A percentile compares a stretch with the other conserved stretches of the same genome.
phyloP scores from a whole-genome alignment of 192 early-diverging fungal species.

The Backusella tuberculispora region DNA sequence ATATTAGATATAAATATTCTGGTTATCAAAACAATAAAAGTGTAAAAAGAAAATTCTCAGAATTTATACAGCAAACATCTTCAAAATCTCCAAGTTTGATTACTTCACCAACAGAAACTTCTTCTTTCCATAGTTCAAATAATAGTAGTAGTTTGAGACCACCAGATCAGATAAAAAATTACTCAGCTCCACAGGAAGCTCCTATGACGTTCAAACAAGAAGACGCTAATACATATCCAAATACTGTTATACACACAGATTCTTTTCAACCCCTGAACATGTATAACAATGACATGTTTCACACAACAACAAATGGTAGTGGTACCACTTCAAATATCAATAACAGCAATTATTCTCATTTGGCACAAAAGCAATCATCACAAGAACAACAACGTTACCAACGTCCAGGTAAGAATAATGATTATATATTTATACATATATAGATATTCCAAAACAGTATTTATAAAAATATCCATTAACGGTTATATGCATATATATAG shows the following conservation, averaged over 20 bases:
- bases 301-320: background rate
- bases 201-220: conserved; percentile 2
- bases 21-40: conserved; percentile 8
- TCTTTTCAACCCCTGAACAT: conserved; percentile 5
- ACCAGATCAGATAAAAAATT: conserved; percentile 11
- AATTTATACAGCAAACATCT: background rate
- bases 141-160: background rate
- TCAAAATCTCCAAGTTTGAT: background rate
- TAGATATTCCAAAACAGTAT: too few relatives aligned
- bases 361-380: background rate
- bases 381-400: background rate
- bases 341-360: background rate
- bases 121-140: too few relatives aligned
- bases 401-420: too few relatives aligned
- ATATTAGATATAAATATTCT: background rate
- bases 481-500: background rate
- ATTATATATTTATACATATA: too few relatives aligned
- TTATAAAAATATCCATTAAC: background rate
- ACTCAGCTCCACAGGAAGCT: background rate
- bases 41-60: conserved; percentile 18
- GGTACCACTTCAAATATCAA: background rate
- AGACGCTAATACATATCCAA: conserved; percentile 4
- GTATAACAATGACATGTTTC: conserved; percentile 3
- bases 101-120: background rate
- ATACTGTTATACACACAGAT: background rate